Percentiles rank a stretch among this genome's conserved stretches.
phyloP scores from a whole-genome alignment of 148 eudicot genomes.

The Rheum nobile region DNA sequence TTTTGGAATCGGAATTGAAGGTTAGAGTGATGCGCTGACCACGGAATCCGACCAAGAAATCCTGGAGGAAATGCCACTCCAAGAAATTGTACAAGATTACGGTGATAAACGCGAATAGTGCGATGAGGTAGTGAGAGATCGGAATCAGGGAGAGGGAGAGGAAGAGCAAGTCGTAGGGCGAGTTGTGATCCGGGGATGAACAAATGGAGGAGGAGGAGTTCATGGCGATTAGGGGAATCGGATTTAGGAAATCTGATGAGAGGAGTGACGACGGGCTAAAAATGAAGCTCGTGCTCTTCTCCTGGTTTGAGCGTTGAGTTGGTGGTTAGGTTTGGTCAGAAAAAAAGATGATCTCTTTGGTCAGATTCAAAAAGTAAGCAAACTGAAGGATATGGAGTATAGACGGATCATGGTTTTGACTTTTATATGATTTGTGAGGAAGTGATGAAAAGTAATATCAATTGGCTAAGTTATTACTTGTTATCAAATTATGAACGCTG shows the following conservation, averaged over 20 bases:
- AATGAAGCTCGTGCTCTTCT: neutral
- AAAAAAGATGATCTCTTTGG: too few relatives aligned
- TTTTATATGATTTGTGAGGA: too few relatives aligned
- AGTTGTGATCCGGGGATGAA: constrained; percentile 11
- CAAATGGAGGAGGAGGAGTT: constrained; percentile 9
- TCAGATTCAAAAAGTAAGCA: too few relatives aligned
- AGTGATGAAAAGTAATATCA: too few relatives aligned
- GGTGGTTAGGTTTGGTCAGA: neutral
- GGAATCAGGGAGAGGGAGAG: constrained; percentile 37
- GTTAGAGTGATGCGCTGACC: constrained; percentile 43
- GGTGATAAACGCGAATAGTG: constrained; percentile 11
- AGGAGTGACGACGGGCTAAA: neutral
- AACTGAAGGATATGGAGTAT: too few relatives aligned
- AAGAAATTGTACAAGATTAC: constrained; percentile 50
- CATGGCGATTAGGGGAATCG: constrained; percentile 10
- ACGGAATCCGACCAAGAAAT: constrained; percentile 52
- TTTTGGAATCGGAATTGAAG: constrained; percentile 41
- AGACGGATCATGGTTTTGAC: too few relatives aligned
- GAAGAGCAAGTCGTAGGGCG: constrained; percentile 38
- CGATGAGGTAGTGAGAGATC: constrained; percentile 37
- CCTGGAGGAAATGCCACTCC: constrained; percentile 62
- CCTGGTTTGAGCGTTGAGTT: neutral
- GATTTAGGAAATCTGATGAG: too few relatives aligned
- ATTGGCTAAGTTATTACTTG: too few relatives aligned
- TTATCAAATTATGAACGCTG: too few relatives aligned